These are phyloP conservation scores for Phytopythium mirpurense DNA, from an alignment of 352 stramenopile genomes.

Conservation along the genomic window DNA sequence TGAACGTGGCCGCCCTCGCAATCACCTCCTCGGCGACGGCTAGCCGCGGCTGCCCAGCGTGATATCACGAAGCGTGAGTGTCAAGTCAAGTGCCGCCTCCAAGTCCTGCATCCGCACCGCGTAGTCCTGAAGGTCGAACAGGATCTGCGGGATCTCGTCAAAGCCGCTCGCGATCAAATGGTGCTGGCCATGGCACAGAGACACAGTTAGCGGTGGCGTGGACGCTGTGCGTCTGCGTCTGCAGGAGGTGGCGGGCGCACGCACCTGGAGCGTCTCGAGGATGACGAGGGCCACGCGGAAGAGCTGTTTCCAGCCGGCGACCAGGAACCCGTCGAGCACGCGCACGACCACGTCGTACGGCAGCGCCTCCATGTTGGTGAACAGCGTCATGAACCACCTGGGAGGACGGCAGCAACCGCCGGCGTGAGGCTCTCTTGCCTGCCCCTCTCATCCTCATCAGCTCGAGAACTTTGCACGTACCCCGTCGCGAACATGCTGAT, in stretches of 20 bases:
- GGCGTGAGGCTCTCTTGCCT: too few relatives aligned
- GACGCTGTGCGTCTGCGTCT: neutral
- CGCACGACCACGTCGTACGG: slow-evolving; percentile 52
- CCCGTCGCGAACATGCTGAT: slow-evolving; percentile 63
- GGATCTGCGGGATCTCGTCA: slow-evolving; percentile 70
- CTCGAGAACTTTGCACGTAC: slow-evolving; percentile 14
- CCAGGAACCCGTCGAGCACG: slow-evolving; percentile 61
- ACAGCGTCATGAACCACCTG: slow-evolving; percentile 84
- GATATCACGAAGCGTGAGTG: neutral
- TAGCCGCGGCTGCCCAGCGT: slow-evolving; percentile 22
- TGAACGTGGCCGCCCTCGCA: slow-evolving; percentile 21
- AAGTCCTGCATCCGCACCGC: slow-evolving; percentile 23
- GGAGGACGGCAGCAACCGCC: too few relatives aligned
- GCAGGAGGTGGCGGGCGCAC: too few relatives aligned
- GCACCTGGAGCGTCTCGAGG: slow-evolving; percentile 43
- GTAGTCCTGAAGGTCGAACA: slow-evolving; percentile 62
- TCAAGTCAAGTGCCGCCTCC: neutral
- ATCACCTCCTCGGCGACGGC: slow-evolving; percentile 19
- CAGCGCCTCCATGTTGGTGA: slow-evolving; percentile 69
- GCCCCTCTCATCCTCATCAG: neutral
- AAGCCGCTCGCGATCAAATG: slow-evolving; percentile 56
- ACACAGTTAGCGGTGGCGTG: neutral
- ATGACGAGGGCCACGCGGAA: slow-evolving; percentile 61
- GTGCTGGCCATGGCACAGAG: slow-evolving; percentile 12
- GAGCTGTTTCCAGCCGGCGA: slow-evolving; percentile 69